Evolutionary conservation across 768 basidiomycete genomes (phyloP).

Genomic region (Tricholoma bakamatsutake): DNA sequence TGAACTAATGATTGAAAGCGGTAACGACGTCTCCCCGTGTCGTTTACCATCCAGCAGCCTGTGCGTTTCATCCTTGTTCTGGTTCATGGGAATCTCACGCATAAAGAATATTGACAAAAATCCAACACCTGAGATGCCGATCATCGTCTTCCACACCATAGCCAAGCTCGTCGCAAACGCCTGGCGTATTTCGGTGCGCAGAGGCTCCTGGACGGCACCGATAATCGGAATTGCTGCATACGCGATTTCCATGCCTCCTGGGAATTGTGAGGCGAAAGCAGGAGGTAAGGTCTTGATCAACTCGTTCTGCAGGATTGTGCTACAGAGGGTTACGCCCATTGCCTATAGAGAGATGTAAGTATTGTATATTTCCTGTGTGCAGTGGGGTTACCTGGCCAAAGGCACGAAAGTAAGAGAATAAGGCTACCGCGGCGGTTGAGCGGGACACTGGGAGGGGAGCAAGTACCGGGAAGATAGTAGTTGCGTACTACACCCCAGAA

Average conservation of each 20-base stretch:
- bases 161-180: neutral
- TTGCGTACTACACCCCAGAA: neutral
- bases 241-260: constrained; percentile 30
- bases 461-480: constrained; percentile 40
- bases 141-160: neutral
- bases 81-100: neutral
- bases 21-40: no score
- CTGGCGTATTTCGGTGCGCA: constrained; percentile 26
- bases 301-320: constrained; percentile 44
- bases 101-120: neutral
- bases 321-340: constrained; percentile 25
- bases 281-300: constrained; percentile 36
- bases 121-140: neutral
- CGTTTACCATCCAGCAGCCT: neutral
- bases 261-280: constrained; percentile 27
- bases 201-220: constrained; percentile 24
- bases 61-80: neutral
- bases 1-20: no score
- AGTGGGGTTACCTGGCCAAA: constrained; percentile 27
- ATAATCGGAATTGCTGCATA: constrained; percentile 42
- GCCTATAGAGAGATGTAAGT: constrained; percentile 19
- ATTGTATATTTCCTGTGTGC: neutral
- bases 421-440: constrained; percentile 38
- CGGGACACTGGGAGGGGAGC: constrained; percentile 35
- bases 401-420: constrained; percentile 32